These are phyloP conservation scores for Vanrija humicola DNA, from an alignment of 1,284 basidiomycete genomes.

Conservation along the genomic window DNA sequence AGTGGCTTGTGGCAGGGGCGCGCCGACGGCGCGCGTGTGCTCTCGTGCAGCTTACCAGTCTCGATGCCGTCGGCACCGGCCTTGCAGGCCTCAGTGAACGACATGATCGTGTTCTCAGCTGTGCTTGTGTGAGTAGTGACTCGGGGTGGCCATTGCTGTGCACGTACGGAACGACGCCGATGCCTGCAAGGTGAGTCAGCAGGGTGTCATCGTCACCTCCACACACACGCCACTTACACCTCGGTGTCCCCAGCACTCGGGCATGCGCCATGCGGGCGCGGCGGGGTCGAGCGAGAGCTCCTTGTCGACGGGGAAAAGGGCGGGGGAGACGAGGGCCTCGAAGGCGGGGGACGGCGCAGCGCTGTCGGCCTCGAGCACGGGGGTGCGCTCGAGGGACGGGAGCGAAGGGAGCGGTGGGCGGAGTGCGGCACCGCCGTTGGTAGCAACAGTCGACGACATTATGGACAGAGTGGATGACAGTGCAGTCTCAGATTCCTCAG, in stretches of 20 bases:
- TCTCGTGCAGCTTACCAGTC: constrained; percentile 54
- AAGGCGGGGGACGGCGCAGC: constrained; percentile 26
- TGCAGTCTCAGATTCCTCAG: no score
- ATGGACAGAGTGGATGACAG: no score
- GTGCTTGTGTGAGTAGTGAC: not conserved
- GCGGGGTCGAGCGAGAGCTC: constrained; percentile 20
- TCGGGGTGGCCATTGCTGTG: not conserved
- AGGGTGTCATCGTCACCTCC: not conserved
- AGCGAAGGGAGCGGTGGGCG: no score
- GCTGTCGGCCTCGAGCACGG: constrained; percentile 21
- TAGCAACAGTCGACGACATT: no score
- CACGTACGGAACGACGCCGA: constrained; percentile 65
- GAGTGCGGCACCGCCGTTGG: no score
- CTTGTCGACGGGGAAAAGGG: constrained; percentile 17
- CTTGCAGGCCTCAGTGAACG: constrained; percentile 85
- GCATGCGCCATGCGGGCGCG: constrained; percentile 23
- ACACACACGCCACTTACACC: constrained; percentile 60
- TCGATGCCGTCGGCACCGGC: constrained; percentile 95
- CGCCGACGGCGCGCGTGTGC: no score
- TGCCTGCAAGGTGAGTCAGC: constrained; percentile 55
- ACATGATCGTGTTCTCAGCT: constrained; percentile 85
- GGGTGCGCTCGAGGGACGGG: constrained; percentile 15
- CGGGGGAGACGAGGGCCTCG: constrained; percentile 27
- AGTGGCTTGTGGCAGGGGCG: constrained; percentile 3
- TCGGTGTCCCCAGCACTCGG: constrained; percentile 90